Base-by-base conservation (phyloP, 805 yeast genomes). In the Candida berthetii region DNA sequence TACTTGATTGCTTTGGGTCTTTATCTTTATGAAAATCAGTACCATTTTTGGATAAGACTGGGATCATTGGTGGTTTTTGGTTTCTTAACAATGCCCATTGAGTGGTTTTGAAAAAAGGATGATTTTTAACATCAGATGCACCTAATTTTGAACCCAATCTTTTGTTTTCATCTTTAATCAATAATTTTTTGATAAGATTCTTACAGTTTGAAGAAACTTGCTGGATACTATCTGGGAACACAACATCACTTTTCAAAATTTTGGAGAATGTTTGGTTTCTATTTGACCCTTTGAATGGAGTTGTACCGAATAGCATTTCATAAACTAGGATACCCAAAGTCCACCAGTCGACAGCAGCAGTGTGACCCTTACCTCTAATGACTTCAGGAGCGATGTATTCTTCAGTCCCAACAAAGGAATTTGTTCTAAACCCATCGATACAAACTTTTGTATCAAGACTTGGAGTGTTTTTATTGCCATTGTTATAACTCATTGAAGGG, bases 311-410 rank as follows among this genome's bases (percentile, higher is more conserved):
- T 18, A 93, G 66, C 99, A 93, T 93, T 58, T 93, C 99, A 62
- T 80, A 95, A 19, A 89, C 69, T 53, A 93, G 72, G 17, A 93
- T 89, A 3, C 99, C 99, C 49, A 93, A 68, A 0, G 99, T 93
- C 99, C 99, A 93, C 99, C 99, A 93, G 62, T 93, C 99, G 15
- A 93, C 99, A 0, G 98, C 96, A 7, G 91, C 83, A 1, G 98
- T 91, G 55, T 93, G 99, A 2, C 99, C 99, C 52, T 90, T 86
- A 1, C 98, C 98, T 60, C 93, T 71, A 41, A 93, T 93, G 4
- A 93, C 99, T 57, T 93, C 99, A 0, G 99, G 99, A 0, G 99
- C 98, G 54, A 93, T 89, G 61, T 93, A 93, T 59, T 93, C 99
- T 58, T 93, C 99, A 0, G 99, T 93, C 1, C 99, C 99, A 29